Base-by-base conservation (phyloP, 2,329 filamentous ascomycete genomes). In the Pseudogymnoascus pannorum region DNA sequence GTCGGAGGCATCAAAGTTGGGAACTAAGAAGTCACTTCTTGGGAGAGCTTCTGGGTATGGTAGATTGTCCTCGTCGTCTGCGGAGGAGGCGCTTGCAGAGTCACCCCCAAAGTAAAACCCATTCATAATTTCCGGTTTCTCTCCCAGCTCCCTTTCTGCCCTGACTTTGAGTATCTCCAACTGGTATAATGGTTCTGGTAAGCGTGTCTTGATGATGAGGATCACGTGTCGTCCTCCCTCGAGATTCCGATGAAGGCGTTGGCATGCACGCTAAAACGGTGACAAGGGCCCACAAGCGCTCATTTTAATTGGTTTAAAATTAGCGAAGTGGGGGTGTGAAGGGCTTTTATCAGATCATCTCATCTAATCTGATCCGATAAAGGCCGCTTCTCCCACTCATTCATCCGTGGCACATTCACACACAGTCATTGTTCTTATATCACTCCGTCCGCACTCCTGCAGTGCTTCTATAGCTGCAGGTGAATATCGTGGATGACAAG, bases 1-100 rank as follows among this genome's bases (percentile, higher is more conserved):
- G 2, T 78, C 78, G 1, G 89, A 84, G 0, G 95, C 87, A 64
- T 91, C 85, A 74, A 99, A 99, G 66, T 85, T 75, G 3, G 85
- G 81, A 2, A 83, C 77, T 5, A 96, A 83, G 76, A 99, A 99
- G 71, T 94, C 91, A 62, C 81, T 78, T 62, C 94, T 89, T 1
- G 90, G 84, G 14, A 99, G 85, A 3, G 92, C 91, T 38, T 86
- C 82, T 1, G 94, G 94, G 76, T 96, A 97, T 11, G 94, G 94
- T 4, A 97, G 85, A 18, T 86, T 86, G 68, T 84, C 80, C 68
- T 88, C 85, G 68, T 89, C 84, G 68, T 85, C 77, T 44, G 69
- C 68, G 57, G 66, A 69, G 40, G 71, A 72, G 61, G 65, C 61
- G 62, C 62, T 68, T 35, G 61, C 68, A 18, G 68, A 69, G 59